These are phyloP conservation scores for Pholiota molesta DNA, from an alignment of 768 basidiomycete species.

Conservation along the genomic window DNA sequence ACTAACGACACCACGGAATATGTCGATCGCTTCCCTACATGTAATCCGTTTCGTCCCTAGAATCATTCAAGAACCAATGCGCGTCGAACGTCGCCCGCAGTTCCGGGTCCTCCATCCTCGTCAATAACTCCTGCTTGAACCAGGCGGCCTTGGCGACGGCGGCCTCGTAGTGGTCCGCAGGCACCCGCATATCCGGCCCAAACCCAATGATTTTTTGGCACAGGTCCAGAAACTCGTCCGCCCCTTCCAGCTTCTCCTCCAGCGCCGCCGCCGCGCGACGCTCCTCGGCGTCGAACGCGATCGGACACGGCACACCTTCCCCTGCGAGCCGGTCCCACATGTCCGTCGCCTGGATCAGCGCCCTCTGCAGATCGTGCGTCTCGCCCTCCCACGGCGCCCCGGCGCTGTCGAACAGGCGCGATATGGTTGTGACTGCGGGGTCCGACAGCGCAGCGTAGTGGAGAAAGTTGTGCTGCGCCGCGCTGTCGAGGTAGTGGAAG, in stretches of 20 bases:
- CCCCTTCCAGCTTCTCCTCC: constrained; percentile 25
- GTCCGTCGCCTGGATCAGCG: constrained; percentile 47
- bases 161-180: constrained; percentile 40
- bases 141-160: constrained; percentile 29
- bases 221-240: constrained; percentile 32
- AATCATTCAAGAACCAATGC: constrained; percentile 49
- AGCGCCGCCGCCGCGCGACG: constrained; percentile 44
- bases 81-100: constrained; percentile 35
- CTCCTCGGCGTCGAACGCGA: constrained; percentile 50
- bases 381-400: constrained; percentile 55
- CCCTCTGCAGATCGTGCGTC: constrained; percentile 45
- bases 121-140: constrained; percentile 33
- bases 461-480: constrained; percentile 46
- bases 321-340: constrained; percentile 44
- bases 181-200: constrained; percentile 46
- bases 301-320: constrained; percentile 42
- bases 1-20: too few relatives aligned
- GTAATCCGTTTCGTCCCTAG: constrained; percentile 50
- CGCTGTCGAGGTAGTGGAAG: constrained; percentile 51
- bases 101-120: constrained; percentile 25
- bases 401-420: constrained; percentile 47
- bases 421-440: constrained; percentile 34
- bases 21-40: constrained; percentile 27
- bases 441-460: constrained; percentile 46
- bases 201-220: constrained; percentile 31